These are phyloP conservation scores for Bimuria novae-zelandiae DNA, from an alignment of 2,329 filamentous ascomycete species.

Conservation along the genomic window DNA sequence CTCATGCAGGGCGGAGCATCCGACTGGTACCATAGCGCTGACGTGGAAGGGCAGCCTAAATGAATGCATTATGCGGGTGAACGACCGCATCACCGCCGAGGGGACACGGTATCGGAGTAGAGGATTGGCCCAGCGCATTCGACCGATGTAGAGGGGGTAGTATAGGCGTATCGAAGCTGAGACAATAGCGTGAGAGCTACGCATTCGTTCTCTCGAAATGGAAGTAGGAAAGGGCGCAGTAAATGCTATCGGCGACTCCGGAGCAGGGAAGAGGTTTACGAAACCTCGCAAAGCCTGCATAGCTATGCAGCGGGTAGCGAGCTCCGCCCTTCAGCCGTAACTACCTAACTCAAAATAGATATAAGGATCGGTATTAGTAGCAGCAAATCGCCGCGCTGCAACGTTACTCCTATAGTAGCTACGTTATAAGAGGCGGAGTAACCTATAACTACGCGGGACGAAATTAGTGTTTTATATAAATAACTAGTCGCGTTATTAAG, in stretches of 20 bases:
- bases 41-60: not conserved
- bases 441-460: not conserved
- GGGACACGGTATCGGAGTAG: constrained; percentile 1
- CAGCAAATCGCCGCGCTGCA: not conserved
- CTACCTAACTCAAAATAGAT: not conserved
- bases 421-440: constrained; percentile 12
- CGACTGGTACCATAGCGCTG: not conserved
- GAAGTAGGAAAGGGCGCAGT: constrained; percentile 7
- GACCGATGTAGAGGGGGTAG: not conserved
- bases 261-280: not conserved
- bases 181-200: constrained; percentile 12
- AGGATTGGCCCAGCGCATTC: constrained; percentile 9
- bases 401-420: constrained; percentile 14
- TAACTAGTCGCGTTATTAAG: not conserved
- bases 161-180: constrained; percentile 8
- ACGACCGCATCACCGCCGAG: not conserved
- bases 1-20: not conserved
- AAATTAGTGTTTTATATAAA: constrained; percentile 2
- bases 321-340: constrained; percentile 5
- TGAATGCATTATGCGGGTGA: constrained; percentile 9
- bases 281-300: not conserved
- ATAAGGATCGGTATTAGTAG: constrained; percentile 4
- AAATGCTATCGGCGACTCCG: constrained; percentile 8
- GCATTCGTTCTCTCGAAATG: constrained; percentile 9
- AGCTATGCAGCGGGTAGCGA: not conserved